Evolutionary conservation across 495 filamentous ascomycete genomes (phyloP).

Genomic region (Daldinia grandis): DNA sequence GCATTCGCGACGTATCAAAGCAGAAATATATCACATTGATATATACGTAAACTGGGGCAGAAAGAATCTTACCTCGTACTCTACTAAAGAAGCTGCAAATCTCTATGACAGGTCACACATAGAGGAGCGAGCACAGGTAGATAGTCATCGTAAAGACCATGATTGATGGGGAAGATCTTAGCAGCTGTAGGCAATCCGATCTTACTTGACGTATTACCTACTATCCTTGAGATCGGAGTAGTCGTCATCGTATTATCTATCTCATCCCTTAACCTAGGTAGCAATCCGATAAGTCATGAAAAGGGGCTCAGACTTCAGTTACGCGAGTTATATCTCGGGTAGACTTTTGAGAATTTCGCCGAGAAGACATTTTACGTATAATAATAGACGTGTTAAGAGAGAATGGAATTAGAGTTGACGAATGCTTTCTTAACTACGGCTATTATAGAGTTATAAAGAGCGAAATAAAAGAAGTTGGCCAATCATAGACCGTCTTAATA

Average conservation of each 20-base stretch:
- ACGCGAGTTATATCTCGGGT: background rate
- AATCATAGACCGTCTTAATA: background rate
- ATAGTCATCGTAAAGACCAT: background rate
- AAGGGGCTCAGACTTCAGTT: background rate
- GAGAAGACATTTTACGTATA: background rate
- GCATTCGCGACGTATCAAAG: background rate
- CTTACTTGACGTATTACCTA: background rate
- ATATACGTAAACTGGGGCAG: background rate
- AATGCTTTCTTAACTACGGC: background rate
- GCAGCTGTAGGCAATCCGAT: background rate
- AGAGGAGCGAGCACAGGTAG: background rate
- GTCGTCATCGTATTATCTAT: background rate
- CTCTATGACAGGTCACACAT: background rate
- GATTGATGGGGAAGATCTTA: background rate
- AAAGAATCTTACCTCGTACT: background rate
- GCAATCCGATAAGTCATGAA: background rate
- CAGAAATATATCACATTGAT: background rate
- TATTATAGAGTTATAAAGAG: background rate
- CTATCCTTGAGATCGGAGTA: background rate
- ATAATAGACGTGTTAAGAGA: background rate
- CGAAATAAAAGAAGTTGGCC: background rate
- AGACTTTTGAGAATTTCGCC: background rate
- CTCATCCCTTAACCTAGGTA: background rate
- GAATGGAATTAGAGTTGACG: background rate
- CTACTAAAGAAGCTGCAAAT: background rate